These are phyloP conservation scores for Lasiosphaeria ovina DNA, from an alignment of 495 filamentous ascomycete species.

Conservation along the genomic window DNA sequence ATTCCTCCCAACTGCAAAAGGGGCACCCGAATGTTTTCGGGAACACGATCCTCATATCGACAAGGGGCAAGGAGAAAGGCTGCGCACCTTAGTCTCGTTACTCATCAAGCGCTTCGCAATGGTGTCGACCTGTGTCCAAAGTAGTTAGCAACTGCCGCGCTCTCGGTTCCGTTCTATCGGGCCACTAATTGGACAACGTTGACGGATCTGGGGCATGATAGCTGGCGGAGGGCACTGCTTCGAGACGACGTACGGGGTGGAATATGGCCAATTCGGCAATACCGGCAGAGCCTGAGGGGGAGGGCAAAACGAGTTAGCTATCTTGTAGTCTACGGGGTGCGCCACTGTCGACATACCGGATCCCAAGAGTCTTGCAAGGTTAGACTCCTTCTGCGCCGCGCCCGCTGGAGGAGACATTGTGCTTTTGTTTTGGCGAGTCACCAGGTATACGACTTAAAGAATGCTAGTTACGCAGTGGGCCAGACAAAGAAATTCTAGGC, in stretches of 20 bases:
- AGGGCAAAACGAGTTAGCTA: not conserved
- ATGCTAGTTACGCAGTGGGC: slow-evolving; percentile 2
- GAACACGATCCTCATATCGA: too few species aligned
- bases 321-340: not conserved
- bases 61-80: not conserved
- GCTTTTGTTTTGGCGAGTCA: slow-evolving; percentile 25
- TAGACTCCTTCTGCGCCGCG: slow-evolving; percentile 82
- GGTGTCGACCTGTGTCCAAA: slow-evolving; percentile 82
- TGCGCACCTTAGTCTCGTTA: slow-evolving; percentile 73
- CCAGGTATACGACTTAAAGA: slow-evolving; percentile 2
- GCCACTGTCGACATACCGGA: slow-evolving; percentile 62
- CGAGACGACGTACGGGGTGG: slow-evolving; percentile 69
- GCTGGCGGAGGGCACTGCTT: slow-evolving; percentile 12
- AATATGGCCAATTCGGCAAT: slow-evolving; percentile 96
- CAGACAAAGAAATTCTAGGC: slow-evolving; percentile 1
- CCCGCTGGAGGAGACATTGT: slow-evolving; percentile 50
- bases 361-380: slow-evolving; percentile 79
- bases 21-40: too few species aligned
- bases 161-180: not conserved
- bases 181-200: not conserved
- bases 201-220: too few species aligned
- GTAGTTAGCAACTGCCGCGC: not conserved
- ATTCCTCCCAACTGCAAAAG: too few species aligned
- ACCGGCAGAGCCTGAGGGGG: slow-evolving; percentile 73
- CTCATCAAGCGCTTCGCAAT: slow-evolving; percentile 99